Evolutionary conservation across 2,329 filamentous ascomycete species (phyloP).

Genomic region (Zymoseptoria crescenta): DNA sequence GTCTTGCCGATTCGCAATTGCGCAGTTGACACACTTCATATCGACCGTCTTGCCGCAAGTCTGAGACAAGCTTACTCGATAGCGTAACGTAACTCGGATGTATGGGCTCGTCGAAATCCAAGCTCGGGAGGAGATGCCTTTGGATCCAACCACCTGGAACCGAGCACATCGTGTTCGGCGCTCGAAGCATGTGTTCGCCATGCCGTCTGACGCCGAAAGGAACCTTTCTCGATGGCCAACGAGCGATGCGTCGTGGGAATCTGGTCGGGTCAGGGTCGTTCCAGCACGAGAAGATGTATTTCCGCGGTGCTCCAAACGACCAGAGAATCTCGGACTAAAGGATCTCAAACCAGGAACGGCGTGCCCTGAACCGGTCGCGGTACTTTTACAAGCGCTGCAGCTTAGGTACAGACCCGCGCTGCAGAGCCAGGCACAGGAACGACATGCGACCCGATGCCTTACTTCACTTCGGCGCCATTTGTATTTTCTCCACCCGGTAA

Average conservation of each 20-base stretch:
- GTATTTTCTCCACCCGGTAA: neutral
- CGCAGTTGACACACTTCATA: no score
- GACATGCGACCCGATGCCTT: neutral
- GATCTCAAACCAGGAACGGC: neutral
- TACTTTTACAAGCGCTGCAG: no score
- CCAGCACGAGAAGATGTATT: neutral
- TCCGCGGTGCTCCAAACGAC: neutral
- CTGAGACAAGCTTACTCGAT: no score
- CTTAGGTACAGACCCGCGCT: no score
- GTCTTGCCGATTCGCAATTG: no score
- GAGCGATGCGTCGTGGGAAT: neutral
- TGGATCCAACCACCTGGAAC: neutral
- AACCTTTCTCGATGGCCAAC: neutral
- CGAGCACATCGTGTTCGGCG: neutral
- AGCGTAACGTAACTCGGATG: no score
- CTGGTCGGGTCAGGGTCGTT: neutral
- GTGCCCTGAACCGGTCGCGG: neutral
- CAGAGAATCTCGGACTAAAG: neutral
- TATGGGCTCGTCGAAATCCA: no score
- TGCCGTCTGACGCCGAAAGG: neutral
- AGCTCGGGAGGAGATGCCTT: no score
- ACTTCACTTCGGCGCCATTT: neutral
- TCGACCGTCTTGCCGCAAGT: no score
- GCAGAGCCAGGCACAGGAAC: neutral
- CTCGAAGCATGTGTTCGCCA: neutral